These are phyloP conservation scores for Tulasnella calospora DNA, from an alignment of 768 basidiomycete species.

Conservation along the genomic window DNA sequence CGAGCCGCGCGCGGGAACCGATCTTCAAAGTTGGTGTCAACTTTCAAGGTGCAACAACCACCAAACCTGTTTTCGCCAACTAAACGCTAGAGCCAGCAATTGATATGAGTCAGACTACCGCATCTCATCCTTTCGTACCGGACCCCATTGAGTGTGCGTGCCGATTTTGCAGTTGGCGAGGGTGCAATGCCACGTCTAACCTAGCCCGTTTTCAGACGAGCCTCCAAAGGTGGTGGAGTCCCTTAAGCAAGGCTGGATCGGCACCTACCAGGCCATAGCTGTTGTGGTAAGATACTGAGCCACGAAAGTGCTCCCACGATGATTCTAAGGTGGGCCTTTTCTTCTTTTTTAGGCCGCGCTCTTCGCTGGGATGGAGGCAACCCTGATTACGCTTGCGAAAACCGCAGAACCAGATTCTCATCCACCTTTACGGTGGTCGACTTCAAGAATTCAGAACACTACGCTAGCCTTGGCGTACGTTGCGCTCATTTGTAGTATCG, in stretches of 20 bases:
- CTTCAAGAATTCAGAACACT: neutral
- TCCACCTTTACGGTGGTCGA: neutral
- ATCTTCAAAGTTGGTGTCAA: no score
- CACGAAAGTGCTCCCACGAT: neutral
- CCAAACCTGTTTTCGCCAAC: no score
- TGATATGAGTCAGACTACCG: neutral
- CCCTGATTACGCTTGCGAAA: neutral
- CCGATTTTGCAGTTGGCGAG: neutral
- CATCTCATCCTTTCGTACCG: neutral
- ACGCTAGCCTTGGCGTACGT: neutral
- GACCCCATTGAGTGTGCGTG: neutral
- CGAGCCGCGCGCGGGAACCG: no score
- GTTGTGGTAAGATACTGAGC: neutral
- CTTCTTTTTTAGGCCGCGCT: neutral
- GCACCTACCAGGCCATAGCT: neutral
- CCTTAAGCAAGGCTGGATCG: neutral
- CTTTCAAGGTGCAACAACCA: no score
- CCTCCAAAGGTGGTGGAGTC: conserved; percentile 1
- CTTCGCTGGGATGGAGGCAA: neutral
- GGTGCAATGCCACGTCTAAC: neutral
- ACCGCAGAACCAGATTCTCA: neutral
- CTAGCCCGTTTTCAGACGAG: neutral
- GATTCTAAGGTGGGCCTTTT: neutral
- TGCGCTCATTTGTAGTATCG: neutral
- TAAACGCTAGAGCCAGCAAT: neutral